phyloP scores from a whole-genome alignment of 305 asterid species.

The Rubia occidens region DNA sequence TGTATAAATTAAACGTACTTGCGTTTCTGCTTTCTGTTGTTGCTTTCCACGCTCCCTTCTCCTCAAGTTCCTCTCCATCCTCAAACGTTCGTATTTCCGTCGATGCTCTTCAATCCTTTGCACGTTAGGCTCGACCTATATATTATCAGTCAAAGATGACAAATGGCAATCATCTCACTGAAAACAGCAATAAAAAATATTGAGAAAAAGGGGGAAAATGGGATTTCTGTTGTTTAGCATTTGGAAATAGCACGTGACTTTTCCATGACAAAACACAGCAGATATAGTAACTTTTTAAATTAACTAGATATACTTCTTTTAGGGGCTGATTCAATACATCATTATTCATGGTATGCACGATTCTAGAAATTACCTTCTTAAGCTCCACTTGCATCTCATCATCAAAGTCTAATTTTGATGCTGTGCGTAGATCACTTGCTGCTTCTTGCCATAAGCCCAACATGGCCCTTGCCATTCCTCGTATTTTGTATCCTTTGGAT shows the following conservation, averaged over 20 bases:
- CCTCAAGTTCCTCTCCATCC: constrained; percentile 42
- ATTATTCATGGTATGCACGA: neutral
- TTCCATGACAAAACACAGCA: neutral
- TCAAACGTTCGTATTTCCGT: constrained; percentile 50
- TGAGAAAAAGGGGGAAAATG: neutral
- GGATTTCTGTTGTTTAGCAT: neutral
- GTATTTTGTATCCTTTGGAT: constrained; percentile 75
- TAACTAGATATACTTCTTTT: neutral
- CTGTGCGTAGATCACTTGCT: constrained; percentile 59
- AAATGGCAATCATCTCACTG: neutral
- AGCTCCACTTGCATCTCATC: constrained; percentile 53
- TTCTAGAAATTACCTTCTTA: constrained; percentile 40
- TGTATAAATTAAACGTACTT: constrained; percentile 18
- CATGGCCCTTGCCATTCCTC: constrained; percentile 75
- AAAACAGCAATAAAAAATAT: neutral
- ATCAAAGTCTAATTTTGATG: constrained; percentile 64
- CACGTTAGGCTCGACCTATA: constrained; percentile 73
- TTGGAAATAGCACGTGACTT: neutral
- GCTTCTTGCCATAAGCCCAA: constrained; percentile 85
- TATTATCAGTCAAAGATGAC: constrained; percentile 3
- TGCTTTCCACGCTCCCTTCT: constrained; percentile 37
- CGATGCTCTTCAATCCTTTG: constrained; percentile 61
- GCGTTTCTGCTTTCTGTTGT: constrained; percentile 27
- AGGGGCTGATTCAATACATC: neutral
- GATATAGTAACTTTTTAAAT: neutral